Evolutionary conservation across 2,329 filamentous ascomycete species (phyloP).

Genomic region (Colletotrichum chrysophilum): DNA sequence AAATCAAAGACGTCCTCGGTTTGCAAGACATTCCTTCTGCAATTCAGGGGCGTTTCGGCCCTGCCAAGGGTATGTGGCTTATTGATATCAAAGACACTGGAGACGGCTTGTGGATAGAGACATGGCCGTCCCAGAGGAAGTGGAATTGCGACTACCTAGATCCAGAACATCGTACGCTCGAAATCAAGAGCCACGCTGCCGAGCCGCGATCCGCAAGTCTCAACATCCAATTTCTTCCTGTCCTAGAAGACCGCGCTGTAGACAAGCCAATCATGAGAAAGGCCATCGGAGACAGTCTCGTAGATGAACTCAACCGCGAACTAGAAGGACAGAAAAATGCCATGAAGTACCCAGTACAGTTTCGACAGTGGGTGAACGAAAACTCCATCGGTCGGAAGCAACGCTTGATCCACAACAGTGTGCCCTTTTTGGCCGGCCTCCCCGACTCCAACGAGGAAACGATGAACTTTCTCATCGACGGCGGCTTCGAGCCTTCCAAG

Average conservation of each 20-base stretch:
- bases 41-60: slow-evolving; percentile 73
- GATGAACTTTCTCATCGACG: slow-evolving; percentile 59
- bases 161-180: slow-evolving; percentile 64
- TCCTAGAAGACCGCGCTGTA: slow-evolving; percentile 66
- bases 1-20: slow-evolving; percentile 55
- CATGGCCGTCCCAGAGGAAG: slow-evolving; percentile 72
- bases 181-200: slow-evolving; percentile 58
- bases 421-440: slow-evolving; percentile 54
- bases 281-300: slow-evolving; percentile 54
- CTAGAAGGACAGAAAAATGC: slow-evolving; percentile 56
- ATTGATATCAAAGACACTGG: slow-evolving; percentile 55
- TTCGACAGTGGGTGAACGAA: slow-evolving; percentile 60
- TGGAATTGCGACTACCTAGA: slow-evolving; percentile 60
- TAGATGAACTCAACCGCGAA: slow-evolving; percentile 53
- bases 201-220: slow-evolving; percentile 58
- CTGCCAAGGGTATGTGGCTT: slow-evolving; percentile 80
- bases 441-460: slow-evolving; percentile 55
- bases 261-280: slow-evolving; percentile 48
- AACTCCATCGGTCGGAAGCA: slow-evolving; percentile 38
- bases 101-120: slow-evolving; percentile 67
- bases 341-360: slow-evolving; percentile 51
- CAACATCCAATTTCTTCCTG: slow-evolving; percentile 72
- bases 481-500: slow-evolving; percentile 61
- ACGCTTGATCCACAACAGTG: slow-evolving; percentile 41
- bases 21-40: slow-evolving; percentile 63